Conservation (phyloP, 2,329 filamentous ascomycete genomes). For the Ilyonectria sp. region DNA sequence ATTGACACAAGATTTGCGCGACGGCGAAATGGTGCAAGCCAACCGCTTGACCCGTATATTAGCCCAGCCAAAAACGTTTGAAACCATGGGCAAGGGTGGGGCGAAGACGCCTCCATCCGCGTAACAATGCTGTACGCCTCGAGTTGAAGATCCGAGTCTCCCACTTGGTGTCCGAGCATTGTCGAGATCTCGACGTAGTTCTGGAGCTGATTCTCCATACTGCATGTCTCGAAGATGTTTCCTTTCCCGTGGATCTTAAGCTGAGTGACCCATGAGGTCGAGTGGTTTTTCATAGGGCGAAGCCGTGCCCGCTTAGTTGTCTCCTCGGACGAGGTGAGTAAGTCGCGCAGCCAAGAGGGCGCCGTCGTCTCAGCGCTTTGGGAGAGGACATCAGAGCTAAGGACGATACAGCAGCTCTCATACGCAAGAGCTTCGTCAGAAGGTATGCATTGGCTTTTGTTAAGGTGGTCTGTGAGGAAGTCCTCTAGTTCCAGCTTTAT, state of each 20-base stretch:
- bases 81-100: slow-evolving; percentile 12
- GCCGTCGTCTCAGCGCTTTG: background rate
- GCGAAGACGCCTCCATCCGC: slow-evolving; percentile 26
- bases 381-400: slow-evolving; percentile 41
- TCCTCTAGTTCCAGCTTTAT: slow-evolving; percentile 52
- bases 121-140: slow-evolving; percentile 36
- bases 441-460: slow-evolving; percentile 26
- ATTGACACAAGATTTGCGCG: slow-evolving; percentile 7
- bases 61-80: slow-evolving; percentile 9
- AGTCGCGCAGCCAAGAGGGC: slow-evolving; percentile 44
- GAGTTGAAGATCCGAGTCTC: slow-evolving; percentile 34
- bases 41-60: slow-evolving; percentile 5
- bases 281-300: slow-evolving; percentile 36
- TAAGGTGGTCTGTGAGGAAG: slow-evolving; percentile 33
- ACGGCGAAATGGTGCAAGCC: slow-evolving; percentile 25
- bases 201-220: slow-evolving; percentile 34
- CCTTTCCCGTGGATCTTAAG: slow-evolving; percentile 42
- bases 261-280: slow-evolving; percentile 34
- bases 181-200: slow-evolving; percentile 12
- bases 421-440: slow-evolving; percentile 38
- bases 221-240: slow-evolving; percentile 42
- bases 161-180: slow-evolving; percentile 21
- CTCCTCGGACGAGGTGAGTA: slow-evolving; percentile 39
- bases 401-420: slow-evolving; percentile 45
- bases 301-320: slow-evolving; percentile 34